These are phyloP conservation scores for Passiflora organensis DNA, from an alignment of 345 rosid species.

Conservation along the genomic window DNA sequence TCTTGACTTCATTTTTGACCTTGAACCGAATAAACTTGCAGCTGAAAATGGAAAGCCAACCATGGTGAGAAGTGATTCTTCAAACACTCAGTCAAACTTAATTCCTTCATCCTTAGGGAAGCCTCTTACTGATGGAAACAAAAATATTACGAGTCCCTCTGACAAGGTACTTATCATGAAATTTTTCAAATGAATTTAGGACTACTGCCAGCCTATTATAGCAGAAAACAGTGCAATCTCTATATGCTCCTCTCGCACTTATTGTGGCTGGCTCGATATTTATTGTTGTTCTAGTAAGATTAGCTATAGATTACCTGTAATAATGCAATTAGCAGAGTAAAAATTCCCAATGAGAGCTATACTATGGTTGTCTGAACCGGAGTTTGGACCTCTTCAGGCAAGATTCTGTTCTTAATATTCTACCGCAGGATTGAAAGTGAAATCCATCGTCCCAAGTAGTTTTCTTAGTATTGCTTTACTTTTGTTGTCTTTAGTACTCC, in stretches of 20 bases:
- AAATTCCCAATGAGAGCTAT: too few species aligned
- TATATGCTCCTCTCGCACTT: neutral
- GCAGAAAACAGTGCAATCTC: neutral
- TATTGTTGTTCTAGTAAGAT: neutral
- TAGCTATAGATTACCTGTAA: neutral
- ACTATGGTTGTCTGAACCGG: too few species aligned
- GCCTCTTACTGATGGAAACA: slow-evolving; percentile 61
- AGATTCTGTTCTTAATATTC: too few species aligned
- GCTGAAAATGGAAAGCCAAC: slow-evolving; percentile 27
- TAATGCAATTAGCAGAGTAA: neutral
- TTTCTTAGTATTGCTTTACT: neutral
- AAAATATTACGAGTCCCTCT: slow-evolving; percentile 80
- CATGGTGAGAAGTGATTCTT: slow-evolving; percentile 10
- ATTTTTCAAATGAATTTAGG: neutral
- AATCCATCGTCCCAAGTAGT: too few species aligned
- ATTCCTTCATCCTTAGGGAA: slow-evolving; percentile 27
- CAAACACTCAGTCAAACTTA: slow-evolving; percentile 14
- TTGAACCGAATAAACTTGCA: slow-evolving; percentile 16
- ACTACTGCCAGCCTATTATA: neutral
- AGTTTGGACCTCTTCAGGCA: neutral
- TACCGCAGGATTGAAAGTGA: too few species aligned
- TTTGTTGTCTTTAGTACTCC: neutral
- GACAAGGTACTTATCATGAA: slow-evolving; percentile 56
- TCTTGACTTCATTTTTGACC: slow-evolving; percentile 10
- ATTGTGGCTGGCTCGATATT: neutral